Evolutionary conservation across 2,329 filamentous ascomycete genomes (phyloP).

Genomic region (Stagonosporopsis tanaceti): DNA sequence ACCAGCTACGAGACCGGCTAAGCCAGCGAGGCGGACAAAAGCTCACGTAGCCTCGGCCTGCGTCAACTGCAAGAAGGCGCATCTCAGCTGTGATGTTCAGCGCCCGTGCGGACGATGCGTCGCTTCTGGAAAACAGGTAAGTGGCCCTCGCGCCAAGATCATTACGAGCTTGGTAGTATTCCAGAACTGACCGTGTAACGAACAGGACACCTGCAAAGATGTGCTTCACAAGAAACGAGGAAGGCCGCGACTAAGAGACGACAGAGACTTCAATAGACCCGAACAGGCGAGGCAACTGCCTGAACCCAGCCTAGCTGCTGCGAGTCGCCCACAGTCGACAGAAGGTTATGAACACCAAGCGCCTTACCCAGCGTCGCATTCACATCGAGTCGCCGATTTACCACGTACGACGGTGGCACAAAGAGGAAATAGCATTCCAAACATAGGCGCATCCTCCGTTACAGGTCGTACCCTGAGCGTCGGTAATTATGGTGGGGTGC

Average conservation of each 20-base stretch:
- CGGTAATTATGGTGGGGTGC: slow-evolving; percentile 28
- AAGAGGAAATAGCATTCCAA: slow-evolving; percentile 28
- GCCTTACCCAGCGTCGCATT: slow-evolving; percentile 30
- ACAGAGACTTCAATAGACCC: slow-evolving; percentile 45
- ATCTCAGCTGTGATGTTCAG: slow-evolving; percentile 73
- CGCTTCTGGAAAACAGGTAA: slow-evolving; percentile 74
- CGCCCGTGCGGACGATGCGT: slow-evolving; percentile 80
- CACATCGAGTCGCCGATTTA: slow-evolving; percentile 35
- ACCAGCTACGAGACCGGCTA: slow-evolving; percentile 40
- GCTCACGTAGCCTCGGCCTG: slow-evolving; percentile 86
- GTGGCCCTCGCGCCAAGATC: slow-evolving; percentile 29
- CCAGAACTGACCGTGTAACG: slow-evolving; percentile 24
- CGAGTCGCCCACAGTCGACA: slow-evolving; percentile 27
- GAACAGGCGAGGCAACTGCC: slow-evolving; percentile 40
- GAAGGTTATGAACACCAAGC: slow-evolving; percentile 35
- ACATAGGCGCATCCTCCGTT: slow-evolving; percentile 22
- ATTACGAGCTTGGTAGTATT: slow-evolving; percentile 9
- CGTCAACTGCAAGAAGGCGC: slow-evolving; percentile 84
- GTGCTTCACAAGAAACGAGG: slow-evolving; percentile 88
- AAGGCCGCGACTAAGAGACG: slow-evolving; percentile 76
- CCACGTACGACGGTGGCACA: slow-evolving; percentile 30
- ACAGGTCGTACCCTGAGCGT: slow-evolving; percentile 26
- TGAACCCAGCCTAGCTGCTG: slow-evolving; percentile 37
- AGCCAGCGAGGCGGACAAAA: slow-evolving; percentile 63
- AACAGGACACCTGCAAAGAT: slow-evolving; percentile 77